phyloP scores from a whole-genome alignment of 228 moss, liverwort and hornwort genomes.

The Sphagnum magellanicum region DNA sequence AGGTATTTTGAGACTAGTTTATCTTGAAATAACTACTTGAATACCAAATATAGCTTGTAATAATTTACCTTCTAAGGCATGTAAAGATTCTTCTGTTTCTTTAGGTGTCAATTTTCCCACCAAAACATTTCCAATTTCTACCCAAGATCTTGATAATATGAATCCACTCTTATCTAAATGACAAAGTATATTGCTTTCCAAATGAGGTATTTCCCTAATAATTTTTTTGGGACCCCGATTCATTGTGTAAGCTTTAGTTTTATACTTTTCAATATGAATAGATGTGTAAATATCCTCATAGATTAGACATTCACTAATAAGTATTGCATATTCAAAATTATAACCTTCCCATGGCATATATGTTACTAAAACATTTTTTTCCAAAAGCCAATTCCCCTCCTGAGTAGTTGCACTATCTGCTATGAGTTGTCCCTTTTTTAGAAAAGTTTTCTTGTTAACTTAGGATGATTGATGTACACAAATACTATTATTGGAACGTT shows the following conservation, averaged over 20 bases:
- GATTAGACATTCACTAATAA: too few species aligned
- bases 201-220: not conserved
- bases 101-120: slow-evolving; percentile 8
- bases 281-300: too few species aligned
- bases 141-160: slow-evolving; percentile 3
- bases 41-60: slow-evolving; percentile 18
- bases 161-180: not conserved
- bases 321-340: not conserved
- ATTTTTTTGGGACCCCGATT: not conserved
- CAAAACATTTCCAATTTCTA: slow-evolving; percentile 9
- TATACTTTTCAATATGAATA: not conserved
- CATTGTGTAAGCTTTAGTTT: not conserved
- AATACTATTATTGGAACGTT: too few species aligned
- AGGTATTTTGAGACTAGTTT: slow-evolving; percentile 8
- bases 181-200: not conserved
- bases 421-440: too few species aligned
- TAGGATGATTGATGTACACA: too few species aligned
- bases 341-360: slow-evolving; percentile 22
- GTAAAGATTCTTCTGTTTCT: slow-evolving; percentile 11
- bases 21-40: slow-evolving; percentile 6
- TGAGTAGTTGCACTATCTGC: not conserved
- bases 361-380: slow-evolving; percentile 18
- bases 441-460: too few species aligned
- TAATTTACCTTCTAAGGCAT: slow-evolving; percentile 6
- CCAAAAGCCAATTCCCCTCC: slow-evolving; percentile 12